These are phyloP conservation scores for Herpetospermum pedunculosum DNA, from an alignment of 306 rosid species.

Conservation along the genomic window DNA sequence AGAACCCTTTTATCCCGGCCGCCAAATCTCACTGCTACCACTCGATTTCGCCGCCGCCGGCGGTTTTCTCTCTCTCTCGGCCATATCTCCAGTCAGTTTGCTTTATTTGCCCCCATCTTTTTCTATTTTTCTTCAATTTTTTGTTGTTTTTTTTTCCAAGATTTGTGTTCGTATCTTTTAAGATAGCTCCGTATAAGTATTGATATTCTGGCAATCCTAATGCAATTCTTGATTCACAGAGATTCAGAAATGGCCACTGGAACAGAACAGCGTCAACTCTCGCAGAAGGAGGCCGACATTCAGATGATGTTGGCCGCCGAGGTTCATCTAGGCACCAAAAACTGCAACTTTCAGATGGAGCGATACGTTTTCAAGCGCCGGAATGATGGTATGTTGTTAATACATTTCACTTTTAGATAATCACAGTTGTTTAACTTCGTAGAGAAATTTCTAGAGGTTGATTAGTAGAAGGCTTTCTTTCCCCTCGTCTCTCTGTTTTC, in stretches of 20 bases:
- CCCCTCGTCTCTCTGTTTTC: background rate
- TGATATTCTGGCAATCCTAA: background rate
- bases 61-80: background rate
- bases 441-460: too few relatives aligned
- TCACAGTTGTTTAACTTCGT: too few relatives aligned
- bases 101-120: background rate
- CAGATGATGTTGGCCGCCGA: conserved; percentile 85
- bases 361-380: conserved; percentile 88
- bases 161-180: background rate
- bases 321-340: conserved; percentile 81
- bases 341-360: conserved; percentile 83
- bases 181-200: background rate
- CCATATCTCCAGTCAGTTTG: background rate
- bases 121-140: background rate
- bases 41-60: background rate
- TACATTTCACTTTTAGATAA: too few relatives aligned
- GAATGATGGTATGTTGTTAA: conserved; percentile 38
- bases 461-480: background rate
- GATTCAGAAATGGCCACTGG: conserved; percentile 46
- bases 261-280: conserved; percentile 41
- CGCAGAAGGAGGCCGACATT: conserved; percentile 74
- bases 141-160: background rate
- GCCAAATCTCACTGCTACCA: background rate
- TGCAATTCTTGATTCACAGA: background rate
- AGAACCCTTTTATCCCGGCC: background rate